A percentile compares a stretch with the other conserved stretches of the same genome.
These are phyloP conservation scores for Aphanomyces euteiches DNA, from an alignment of 352 stramenopile species.

Conservation along the genomic window DNA sequence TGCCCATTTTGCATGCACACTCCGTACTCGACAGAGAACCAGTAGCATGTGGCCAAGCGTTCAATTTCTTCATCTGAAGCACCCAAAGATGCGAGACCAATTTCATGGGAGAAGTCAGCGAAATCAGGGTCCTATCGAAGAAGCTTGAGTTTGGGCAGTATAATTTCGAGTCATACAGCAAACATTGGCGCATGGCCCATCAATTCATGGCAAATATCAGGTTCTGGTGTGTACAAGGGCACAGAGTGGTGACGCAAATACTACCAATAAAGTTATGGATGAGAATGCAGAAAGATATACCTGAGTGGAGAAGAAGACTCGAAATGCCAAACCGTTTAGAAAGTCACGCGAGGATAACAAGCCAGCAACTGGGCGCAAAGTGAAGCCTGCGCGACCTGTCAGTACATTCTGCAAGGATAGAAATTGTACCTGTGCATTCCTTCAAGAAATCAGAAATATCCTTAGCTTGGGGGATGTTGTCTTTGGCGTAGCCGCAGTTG, in stretches of 20 bases:
- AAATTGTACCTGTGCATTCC: conserved; percentile 87
- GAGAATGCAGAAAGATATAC: conserved; percentile 34
- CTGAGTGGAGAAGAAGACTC: conserved; percentile 97
- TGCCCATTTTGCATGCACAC: conserved; percentile 90
- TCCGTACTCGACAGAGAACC: conserved; percentile 98
- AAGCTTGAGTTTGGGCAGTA: not conserved
- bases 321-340: conserved; percentile 96
- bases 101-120: conserved; percentile 96
- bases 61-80: conserved; percentile 95
- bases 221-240: conserved; percentile 96
- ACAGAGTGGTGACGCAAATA: conserved; percentile 94
- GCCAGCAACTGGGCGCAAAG: conserved; percentile 91
- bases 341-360: conserved; percentile 97
- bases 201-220: conserved; percentile 97
- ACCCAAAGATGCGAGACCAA: conserved; percentile 94
- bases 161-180: conserved; percentile 46
- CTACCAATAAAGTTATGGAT: conserved; percentile 35
- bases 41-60: conserved; percentile 95
- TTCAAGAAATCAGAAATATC: conserved; percentile 95
- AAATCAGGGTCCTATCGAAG: conserved; percentile 90
- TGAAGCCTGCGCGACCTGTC: conserved; percentile 87
- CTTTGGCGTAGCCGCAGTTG: conserved; percentile 90
- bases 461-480: conserved; percentile 94
- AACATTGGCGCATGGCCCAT: conserved; percentile 97
- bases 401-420: conserved; percentile 92